These are phyloP conservation scores for Periconia digitata DNA, from an alignment of 2,329 filamentous ascomycete genomes.

Conservation along the genomic window DNA sequence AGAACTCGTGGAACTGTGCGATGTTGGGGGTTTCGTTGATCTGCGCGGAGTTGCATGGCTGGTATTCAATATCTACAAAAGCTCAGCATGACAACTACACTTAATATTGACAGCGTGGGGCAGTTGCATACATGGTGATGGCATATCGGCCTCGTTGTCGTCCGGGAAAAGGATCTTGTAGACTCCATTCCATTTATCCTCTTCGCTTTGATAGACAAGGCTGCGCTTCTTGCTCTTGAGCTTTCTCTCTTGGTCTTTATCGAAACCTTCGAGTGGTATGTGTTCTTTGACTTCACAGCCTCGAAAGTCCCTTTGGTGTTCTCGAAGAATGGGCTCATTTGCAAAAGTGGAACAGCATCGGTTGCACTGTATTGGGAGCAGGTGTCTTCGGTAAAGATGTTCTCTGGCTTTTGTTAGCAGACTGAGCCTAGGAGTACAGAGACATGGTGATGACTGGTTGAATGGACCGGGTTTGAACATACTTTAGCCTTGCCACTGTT, in stretches of 20 bases:
- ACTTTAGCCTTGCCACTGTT: conserved; percentile 26
- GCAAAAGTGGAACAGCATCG: conserved; percentile 24
- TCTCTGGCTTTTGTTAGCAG: conserved; percentile 13
- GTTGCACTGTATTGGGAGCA: conserved; percentile 26
- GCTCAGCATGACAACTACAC: not conserved
- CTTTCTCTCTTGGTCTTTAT: conserved; percentile 27
- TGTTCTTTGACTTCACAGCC: conserved; percentile 24
- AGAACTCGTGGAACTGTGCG: conserved; percentile 25
- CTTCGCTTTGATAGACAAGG: conserved; percentile 17
- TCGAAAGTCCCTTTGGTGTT: conserved; percentile 23
- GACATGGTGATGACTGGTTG: not conserved
- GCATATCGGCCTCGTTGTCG: conserved; percentile 20
- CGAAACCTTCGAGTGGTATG: conserved; percentile 23
- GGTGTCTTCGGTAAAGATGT: conserved; percentile 26
- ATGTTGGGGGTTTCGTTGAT: conserved; percentile 14
- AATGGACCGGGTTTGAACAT: conserved; percentile 1
- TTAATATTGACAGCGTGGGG: not conserved
- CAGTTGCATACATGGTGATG: conserved; percentile 19
- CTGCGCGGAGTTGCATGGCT: conserved; percentile 9
- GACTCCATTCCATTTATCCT: conserved; percentile 30
- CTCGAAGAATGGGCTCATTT: conserved; percentile 20
- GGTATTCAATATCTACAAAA: conserved; percentile 21
- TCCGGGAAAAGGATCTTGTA: conserved; percentile 28
- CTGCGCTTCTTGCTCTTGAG: conserved; percentile 29
- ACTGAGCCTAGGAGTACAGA: not conserved